Evolutionary conservation across 306 rosid genomes (phyloP), one percentile per base, ranked within the genome.

Genomic region (Vachellia collinsii): DNA sequence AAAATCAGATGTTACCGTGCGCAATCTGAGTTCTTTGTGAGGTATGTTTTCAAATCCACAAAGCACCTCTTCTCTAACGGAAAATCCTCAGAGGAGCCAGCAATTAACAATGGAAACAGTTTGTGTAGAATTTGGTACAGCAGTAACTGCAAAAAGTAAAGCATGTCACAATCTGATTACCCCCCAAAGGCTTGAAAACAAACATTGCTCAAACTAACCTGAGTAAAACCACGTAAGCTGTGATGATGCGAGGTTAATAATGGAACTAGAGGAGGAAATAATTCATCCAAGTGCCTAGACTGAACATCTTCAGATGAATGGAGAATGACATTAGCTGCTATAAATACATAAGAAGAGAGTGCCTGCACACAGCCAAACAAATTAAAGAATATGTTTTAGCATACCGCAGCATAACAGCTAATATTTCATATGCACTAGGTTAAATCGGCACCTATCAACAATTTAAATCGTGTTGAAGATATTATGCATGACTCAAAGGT

Each of bases 161-260:
- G 79, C 68, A 51, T 70, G 70, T 76, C 34, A 75, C 59, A 64
- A 72, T 19, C 22, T 70, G 39, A 70, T 44, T 7, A 47, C 23
- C 13, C n/a, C n/a, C 54, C 23, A 25, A 70, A 70, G 56, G 46
- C 13, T 62, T 38, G 42, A 50, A 62, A 38, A 70, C 70, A 38
- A 70, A 79, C 76, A 78, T 41, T 43, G 38, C 77, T 72, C 61
- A 69, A 80, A 80, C 88, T 63, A 77, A 92, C 99, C 97, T 94
- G 99, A 70, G 99, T 86, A 65, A 93, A 94, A 81, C 97, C 97
- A 19, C 97, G 99, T 84, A 94, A 90, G 87, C 99, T 94, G 87
- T 94, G 99, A 81, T 93, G 99, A 90, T 94, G 99, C 47, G 99
- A 90, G 19, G 99, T 94, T 84, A 94, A 82, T 41, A 91, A 77